Evolutionary conservation across 108 stramenopile species (phyloP).

Genomic region (Skeletonema grethae): DNA sequence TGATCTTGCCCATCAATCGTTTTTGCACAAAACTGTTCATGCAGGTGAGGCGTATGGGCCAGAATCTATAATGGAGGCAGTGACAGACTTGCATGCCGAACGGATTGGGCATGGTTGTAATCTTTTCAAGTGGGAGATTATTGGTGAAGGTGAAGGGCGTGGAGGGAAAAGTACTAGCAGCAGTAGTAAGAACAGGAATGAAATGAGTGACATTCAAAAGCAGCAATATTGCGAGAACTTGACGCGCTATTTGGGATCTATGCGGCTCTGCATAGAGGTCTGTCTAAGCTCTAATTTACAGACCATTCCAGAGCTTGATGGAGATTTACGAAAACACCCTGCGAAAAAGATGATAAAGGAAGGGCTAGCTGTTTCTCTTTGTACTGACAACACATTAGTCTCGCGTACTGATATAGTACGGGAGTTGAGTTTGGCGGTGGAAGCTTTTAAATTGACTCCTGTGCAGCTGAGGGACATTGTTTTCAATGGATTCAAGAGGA

Average conservation of each 20-base stretch:
- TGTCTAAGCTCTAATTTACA: conserved; percentile 45
- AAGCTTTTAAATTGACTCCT: conserved; percentile 40
- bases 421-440: conserved; percentile 30
- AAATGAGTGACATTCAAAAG: conserved; percentile 35
- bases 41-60: conserved; percentile 48
- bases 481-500: conserved; percentile 45
- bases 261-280: conserved; percentile 44
- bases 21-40: conserved; percentile 45
- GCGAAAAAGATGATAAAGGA: conserved; percentile 43
- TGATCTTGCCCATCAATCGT: conserved; percentile 42
- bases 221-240: conserved; percentile 37
- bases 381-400: conserved; percentile 38
- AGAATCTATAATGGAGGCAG: conserved; percentile 33
- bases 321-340: conserved; percentile 37
- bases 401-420: conserved; percentile 32
- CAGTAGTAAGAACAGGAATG: conserved; percentile 14
- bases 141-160: conserved; percentile 41
- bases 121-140: conserved; percentile 39
- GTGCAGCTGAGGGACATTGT: conserved; percentile 31
- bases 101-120: conserved; percentile 40
- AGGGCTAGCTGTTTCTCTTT: conserved; percentile 40
- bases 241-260: conserved; percentile 37
- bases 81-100: conserved; percentile 44
- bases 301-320: conserved; percentile 39
- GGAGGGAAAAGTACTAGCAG: conserved; percentile 16